Percentiles rank a stretch among this genome's conserved stretches.
These are phyloP conservation scores for Malus hybrid DNA, from an alignment of 331 rosid genomes.

Conservation along the genomic window DNA sequence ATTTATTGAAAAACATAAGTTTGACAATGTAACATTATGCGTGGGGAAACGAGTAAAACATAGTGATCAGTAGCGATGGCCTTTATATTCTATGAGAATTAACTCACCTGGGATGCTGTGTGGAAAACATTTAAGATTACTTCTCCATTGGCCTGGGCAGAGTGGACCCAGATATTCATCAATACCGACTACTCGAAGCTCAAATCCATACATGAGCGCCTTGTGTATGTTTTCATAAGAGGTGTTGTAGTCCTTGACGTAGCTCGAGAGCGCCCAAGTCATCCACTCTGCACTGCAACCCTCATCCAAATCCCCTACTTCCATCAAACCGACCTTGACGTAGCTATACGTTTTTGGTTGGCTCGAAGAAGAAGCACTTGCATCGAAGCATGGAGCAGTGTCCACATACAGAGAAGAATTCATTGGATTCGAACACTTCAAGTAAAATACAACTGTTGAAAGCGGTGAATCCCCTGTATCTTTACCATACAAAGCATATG, in stretches of 20 bases:
- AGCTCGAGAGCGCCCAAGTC: background rate
- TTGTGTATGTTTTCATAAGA: background rate
- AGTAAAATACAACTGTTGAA: background rate
- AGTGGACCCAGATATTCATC: too few relatives aligned
- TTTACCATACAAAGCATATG: rapidly evolving
- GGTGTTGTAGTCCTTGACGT: background rate
- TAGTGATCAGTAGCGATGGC: too few relatives aligned
- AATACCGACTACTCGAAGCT: background rate
- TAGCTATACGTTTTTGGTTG: background rate
- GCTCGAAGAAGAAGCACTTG: background rate
- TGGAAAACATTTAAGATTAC: background rate
- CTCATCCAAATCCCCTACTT: background rate
- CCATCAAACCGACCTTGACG: background rate
- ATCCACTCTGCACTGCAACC: background rate
- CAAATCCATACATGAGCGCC: slow-evolving; percentile 5
- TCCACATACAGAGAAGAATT: background rate
- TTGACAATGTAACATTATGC: too few relatives aligned
- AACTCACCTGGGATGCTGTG: too few relatives aligned
- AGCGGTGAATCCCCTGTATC: rapidly evolving
- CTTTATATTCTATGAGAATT: too few relatives aligned
- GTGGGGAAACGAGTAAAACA: too few relatives aligned
- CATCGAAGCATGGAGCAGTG: background rate
- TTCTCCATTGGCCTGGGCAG: too few relatives aligned
- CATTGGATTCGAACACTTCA: background rate
- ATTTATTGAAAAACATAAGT: too few relatives aligned